These are phyloP conservation scores for Ilyonectria destructans DNA, from an alignment of 2,329 filamentous ascomycete species.

Conservation along the genomic window DNA sequence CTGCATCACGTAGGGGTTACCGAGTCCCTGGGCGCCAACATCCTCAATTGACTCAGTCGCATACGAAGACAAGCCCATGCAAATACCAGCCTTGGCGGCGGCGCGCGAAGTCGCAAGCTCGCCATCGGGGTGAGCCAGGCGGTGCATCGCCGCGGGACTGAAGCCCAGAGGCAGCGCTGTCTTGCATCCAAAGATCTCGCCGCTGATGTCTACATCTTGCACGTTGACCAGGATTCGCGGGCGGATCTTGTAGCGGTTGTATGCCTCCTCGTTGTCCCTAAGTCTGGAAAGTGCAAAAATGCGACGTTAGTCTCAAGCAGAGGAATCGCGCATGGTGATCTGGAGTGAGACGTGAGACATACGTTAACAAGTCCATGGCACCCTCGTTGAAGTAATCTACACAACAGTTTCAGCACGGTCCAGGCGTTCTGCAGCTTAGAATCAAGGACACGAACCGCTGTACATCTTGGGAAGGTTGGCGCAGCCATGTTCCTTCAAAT, in stretches of 20 bases:
- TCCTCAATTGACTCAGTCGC: conserved; percentile 45
- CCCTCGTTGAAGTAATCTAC: conserved; percentile 72
- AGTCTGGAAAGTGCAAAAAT: conserved; percentile 56
- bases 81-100: conserved; percentile 46
- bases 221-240: conserved; percentile 53
- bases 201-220: conserved; percentile 40
- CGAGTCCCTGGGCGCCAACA: conserved; percentile 38
- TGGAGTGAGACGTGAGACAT: conserved; percentile 3
- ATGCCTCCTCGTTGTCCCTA: conserved; percentile 69
- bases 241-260: conserved; percentile 65
- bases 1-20: conserved; percentile 47
- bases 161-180: conserved; percentile 67
- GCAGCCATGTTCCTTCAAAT: conserved; percentile 40
- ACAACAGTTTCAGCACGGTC: conserved; percentile 19
- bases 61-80: conserved; percentile 48
- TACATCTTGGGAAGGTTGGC: conserved; percentile 41
- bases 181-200: conserved; percentile 48
- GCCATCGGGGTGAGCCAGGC: conserved; percentile 68
- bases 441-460: conserved; percentile 25
- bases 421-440: neutral
- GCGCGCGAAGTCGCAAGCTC: conserved; percentile 67
- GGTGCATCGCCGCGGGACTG: conserved; percentile 70
- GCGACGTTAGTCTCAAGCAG: neutral
- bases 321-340: neutral
- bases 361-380: conserved; percentile 63